A percentile compares a stretch with the other conserved stretches of the same genome.
Evolutionary conservation across 2,329 filamentous ascomycete species (phyloP).

Genomic region (Ceratocystis destructans): DNA sequence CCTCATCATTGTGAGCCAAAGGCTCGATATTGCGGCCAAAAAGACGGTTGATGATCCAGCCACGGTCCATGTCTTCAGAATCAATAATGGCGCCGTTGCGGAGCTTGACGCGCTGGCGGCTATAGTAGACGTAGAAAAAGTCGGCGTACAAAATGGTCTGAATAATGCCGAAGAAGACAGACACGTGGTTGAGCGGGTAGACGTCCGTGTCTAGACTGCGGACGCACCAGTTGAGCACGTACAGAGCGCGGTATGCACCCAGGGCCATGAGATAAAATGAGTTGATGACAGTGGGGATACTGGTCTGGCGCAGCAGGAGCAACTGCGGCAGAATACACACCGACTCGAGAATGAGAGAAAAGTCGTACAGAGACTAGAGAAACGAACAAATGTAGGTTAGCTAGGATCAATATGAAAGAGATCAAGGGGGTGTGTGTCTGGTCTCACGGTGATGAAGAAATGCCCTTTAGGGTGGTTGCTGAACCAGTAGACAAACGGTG

Average conservation of each 20-base stretch:
- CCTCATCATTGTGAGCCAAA: conserved; percentile 41
- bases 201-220: conserved; percentile 48
- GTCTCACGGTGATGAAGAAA: conserved; percentile 36
- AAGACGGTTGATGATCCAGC: conserved; percentile 70
- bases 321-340: conserved; percentile 84
- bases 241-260: conserved; percentile 75
- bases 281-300: conserved; percentile 86
- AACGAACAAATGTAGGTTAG: neutral
- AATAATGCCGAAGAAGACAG: conserved; percentile 72
- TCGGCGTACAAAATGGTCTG: conserved; percentile 86
- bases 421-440: neutral
- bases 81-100: conserved; percentile 79
- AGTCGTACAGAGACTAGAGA: conserved; percentile 62
- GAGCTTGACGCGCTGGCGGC: conserved; percentile 84
- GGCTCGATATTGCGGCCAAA: conserved; percentile 47
- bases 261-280: conserved; percentile 88
- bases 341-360: conserved; percentile 84
- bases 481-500: conserved; percentile 44
- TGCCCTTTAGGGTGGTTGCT: neutral
- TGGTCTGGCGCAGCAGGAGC: conserved; percentile 83
- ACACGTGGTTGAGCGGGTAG: conserved; percentile 51
- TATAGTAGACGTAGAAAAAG: conserved; percentile 96
- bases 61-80: conserved; percentile 70
- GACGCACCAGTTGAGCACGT: conserved; percentile 82
- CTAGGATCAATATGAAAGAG: neutral